Conservation (phyloP, 306 rosid genomes). For the Cajanus cajan region DNA sequence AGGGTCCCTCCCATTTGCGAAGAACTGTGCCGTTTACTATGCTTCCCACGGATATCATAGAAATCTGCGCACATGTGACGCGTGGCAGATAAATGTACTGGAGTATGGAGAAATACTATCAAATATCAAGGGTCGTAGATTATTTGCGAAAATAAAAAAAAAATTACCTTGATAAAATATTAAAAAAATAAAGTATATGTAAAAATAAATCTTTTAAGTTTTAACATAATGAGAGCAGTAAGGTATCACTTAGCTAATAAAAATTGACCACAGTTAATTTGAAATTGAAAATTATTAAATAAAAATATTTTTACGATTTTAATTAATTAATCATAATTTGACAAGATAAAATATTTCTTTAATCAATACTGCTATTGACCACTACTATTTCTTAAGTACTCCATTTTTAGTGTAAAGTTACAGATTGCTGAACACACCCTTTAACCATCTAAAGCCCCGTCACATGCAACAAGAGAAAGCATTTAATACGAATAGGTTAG, state of each 20-base stretch:
- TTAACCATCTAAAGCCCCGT: background rate
- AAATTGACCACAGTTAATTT: background rate
- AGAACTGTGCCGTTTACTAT: constrained; percentile 1
- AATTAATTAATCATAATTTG: background rate
- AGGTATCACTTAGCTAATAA: background rate
- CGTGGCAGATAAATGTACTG: constrained; percentile 21
- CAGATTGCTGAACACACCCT: background rate
- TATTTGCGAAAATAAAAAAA: too few relatives aligned
- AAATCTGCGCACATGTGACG: constrained; percentile 36
- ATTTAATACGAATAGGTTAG: constrained; percentile 19
- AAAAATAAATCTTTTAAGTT: background rate
- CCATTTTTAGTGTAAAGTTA: background rate
- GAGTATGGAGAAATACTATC: too few relatives aligned
- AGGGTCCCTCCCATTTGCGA: constrained; percentile 20
- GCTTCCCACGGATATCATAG: constrained; percentile 19
- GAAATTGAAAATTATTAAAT: background rate
- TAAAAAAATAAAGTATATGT: too few relatives aligned
- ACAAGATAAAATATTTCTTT: too few relatives aligned
- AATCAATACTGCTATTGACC: background rate
- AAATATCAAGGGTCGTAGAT: too few relatives aligned
- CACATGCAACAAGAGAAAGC: constrained; percentile 26
- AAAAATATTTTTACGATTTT: background rate
- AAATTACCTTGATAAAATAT: too few relatives aligned
- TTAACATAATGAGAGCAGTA: background rate
- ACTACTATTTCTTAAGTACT: background rate